These are phyloP conservation scores for Clarireedia monteithiana DNA, from an alignment of 2,329 filamentous ascomycete genomes.

Conservation along the genomic window DNA sequence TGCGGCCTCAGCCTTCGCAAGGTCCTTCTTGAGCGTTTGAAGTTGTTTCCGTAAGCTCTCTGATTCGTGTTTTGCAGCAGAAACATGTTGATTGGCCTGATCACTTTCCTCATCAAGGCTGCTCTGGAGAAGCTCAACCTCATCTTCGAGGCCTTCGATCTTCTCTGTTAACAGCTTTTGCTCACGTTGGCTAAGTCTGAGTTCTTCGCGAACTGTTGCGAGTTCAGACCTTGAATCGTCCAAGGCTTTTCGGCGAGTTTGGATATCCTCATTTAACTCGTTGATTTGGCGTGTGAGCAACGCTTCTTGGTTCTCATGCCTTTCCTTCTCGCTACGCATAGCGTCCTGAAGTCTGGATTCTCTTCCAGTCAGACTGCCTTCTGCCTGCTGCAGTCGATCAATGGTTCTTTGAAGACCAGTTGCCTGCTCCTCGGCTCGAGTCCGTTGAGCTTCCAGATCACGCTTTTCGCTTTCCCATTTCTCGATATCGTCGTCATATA, in stretches of 20 bases:
- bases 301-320: slow-evolving; percentile 64
- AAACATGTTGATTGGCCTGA: slow-evolving; percentile 42
- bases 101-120: slow-evolving; percentile 50
- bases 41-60: slow-evolving; percentile 39
- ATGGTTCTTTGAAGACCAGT: slow-evolving; percentile 62
- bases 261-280: slow-evolving; percentile 63
- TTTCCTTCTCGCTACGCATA: slow-evolving; percentile 62
- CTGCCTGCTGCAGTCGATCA: slow-evolving; percentile 58
- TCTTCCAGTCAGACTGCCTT: slow-evolving; percentile 59
- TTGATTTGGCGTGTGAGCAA: slow-evolving; percentile 66
- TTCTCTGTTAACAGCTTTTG: slow-evolving; percentile 56
- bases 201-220: slow-evolving; percentile 57
- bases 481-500: slow-evolving; percentile 63
- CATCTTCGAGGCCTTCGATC: slow-evolving; percentile 62
- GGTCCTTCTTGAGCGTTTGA: slow-evolving; percentile 27
- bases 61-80: slow-evolving; percentile 35
- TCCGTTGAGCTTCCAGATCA: slow-evolving; percentile 56
- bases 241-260: slow-evolving; percentile 55
- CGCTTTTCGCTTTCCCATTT: slow-evolving; percentile 64
- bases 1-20: slow-evolving; percentile 25
- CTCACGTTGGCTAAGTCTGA: slow-evolving; percentile 59
- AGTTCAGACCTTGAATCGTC: slow-evolving; percentile 61
- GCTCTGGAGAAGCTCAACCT: slow-evolving; percentile 65
- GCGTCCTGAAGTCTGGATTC: slow-evolving; percentile 61
- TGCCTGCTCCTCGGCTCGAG: slow-evolving; percentile 60